These are phyloP conservation scores for Fusarium metavorans DNA, from an alignment of 2,329 filamentous ascomycete genomes.

Conservation along the genomic window DNA sequence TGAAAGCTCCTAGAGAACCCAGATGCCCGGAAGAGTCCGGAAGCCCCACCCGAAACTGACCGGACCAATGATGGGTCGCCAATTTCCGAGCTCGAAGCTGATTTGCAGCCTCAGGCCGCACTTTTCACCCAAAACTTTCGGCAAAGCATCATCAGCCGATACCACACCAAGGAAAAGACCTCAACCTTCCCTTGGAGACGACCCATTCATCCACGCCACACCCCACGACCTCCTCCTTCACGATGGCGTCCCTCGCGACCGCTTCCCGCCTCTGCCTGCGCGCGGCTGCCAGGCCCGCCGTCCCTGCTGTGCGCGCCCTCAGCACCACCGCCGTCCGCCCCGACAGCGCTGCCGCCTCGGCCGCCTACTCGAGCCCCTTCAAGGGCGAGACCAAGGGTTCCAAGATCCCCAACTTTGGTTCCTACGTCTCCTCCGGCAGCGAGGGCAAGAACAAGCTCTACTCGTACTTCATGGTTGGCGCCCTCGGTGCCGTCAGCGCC, in stretches of 20 bases:
- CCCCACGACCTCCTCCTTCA: conserved; percentile 41
- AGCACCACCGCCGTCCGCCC: conserved; percentile 65
- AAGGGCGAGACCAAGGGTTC: conserved; percentile 68
- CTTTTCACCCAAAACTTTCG: conserved; percentile 56
- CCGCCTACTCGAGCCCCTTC: conserved; percentile 73
- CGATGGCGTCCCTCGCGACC: conserved; percentile 77
- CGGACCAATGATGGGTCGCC: conserved; percentile 58
- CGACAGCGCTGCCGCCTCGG: conserved; percentile 60
- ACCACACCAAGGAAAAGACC: conserved; percentile 60
- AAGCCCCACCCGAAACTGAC: conserved; percentile 40
- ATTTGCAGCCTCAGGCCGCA: conserved; percentile 59
- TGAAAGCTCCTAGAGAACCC: conserved; percentile 30
- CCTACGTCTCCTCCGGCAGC: conserved; percentile 80
- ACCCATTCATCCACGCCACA: conserved; percentile 44
- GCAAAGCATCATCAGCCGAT: conserved; percentile 55
- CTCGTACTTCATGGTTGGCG: conserved; percentile 98
- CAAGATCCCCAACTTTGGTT: conserved; percentile 89
- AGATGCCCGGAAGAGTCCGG: conserved; percentile 48
- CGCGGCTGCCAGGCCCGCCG: conserved; percentile 58
- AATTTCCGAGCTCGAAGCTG: conserved; percentile 59
- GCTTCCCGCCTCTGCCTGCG: conserved; percentile 78
- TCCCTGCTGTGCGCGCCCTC: conserved; percentile 63
- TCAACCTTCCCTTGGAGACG: conserved; percentile 53
- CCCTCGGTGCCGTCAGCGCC: conserved; percentile 90
- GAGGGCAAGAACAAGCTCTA: conserved; percentile 86